phyloP scores from a whole-genome alignment of 2,329 filamentous ascomycete genomes.

The Incumbomyces delicatus region DNA sequence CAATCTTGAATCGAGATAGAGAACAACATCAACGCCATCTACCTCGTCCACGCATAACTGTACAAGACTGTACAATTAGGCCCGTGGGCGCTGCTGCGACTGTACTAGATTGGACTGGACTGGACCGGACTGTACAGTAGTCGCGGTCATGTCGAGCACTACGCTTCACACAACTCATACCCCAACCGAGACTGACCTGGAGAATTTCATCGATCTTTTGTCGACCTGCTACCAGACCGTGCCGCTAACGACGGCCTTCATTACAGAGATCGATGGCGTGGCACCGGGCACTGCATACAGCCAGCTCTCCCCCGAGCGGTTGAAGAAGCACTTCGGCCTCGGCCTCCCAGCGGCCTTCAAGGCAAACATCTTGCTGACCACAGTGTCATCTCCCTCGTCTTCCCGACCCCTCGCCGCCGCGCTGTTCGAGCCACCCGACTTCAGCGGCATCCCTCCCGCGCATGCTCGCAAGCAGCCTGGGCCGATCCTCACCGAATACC shows the following conservation, averaged over 20 bases:
- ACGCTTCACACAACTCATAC: slow-evolving; percentile 2
- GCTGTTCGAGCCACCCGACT: slow-evolving; percentile 21
- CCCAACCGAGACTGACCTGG: slow-evolving; percentile 7
- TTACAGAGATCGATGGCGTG: slow-evolving; percentile 19
- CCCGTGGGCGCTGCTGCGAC: too few species aligned
- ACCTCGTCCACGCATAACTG: too few species aligned
- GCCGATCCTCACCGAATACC: slow-evolving; percentile 18
- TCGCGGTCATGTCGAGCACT: background rate
- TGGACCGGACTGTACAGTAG: background rate
- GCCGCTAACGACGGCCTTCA: slow-evolving; percentile 20
- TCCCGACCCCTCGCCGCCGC: slow-evolving; percentile 15
- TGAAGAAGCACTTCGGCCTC: slow-evolving; percentile 19
- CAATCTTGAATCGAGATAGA: too few species aligned
- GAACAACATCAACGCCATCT: too few species aligned
- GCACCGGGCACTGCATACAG: slow-evolving; percentile 7
- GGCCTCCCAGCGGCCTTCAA: slow-evolving; percentile 19
- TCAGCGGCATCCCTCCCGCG: slow-evolving; percentile 18
- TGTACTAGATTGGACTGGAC: too few species aligned
- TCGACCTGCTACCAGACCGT: slow-evolving; percentile 16
- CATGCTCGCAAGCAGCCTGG: slow-evolving; percentile 19
- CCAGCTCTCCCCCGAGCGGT: slow-evolving; percentile 15
- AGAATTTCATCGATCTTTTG: slow-evolving; percentile 19
- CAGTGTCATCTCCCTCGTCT: slow-evolving; percentile 6
- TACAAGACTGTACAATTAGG: too few species aligned
- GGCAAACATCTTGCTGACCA: slow-evolving; percentile 15